phyloP scores from a whole-genome alignment of 208 protist species.

The Crithidia expoeki region DNA sequence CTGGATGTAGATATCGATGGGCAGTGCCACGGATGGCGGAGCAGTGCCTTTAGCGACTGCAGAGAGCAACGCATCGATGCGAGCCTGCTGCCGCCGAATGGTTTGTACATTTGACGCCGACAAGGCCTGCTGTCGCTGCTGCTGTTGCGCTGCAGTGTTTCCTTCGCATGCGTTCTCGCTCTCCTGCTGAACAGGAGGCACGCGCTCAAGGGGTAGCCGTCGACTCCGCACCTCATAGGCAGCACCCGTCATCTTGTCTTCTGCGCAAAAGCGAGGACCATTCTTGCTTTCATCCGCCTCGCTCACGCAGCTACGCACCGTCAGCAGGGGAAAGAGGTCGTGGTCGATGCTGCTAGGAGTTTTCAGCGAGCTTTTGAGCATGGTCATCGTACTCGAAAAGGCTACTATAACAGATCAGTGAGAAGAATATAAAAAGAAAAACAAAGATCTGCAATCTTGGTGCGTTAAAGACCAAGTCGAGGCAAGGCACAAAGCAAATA shows the following conservation, averaged over 20 bases:
- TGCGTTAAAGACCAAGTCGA: background rate
- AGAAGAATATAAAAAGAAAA: background rate
- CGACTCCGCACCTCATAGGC: constrained; percentile 76
- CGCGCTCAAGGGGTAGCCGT: constrained; percentile 18
- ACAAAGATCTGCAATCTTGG: background rate
- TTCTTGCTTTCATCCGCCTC: constrained; percentile 77
- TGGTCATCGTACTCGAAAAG: background rate
- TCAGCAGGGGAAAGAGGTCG: constrained; percentile 76
- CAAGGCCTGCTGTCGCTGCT: background rate
- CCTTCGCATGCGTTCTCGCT: background rate
- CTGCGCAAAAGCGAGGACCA: constrained; percentile 75
- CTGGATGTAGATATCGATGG: constrained; percentile 74
- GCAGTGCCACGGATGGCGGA: constrained; percentile 49
- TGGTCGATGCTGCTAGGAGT: constrained; percentile 42
- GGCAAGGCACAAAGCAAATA: no score
- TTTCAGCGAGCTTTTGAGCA: constrained; percentile 50
- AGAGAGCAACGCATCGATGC: constrained; percentile 56
- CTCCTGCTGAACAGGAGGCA: background rate
- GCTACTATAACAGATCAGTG: background rate
- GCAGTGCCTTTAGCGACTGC: constrained; percentile 31
- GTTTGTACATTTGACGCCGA: constrained; percentile 5
- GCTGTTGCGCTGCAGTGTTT: background rate
- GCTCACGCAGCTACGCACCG: constrained; percentile 70
- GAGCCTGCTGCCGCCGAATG: constrained; percentile 38
- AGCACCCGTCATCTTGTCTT: constrained; percentile 67